Base-by-base conservation (phyloP, 1,284 basidiomycete genomes). In the Pyrrhoderma lamaoense region DNA sequence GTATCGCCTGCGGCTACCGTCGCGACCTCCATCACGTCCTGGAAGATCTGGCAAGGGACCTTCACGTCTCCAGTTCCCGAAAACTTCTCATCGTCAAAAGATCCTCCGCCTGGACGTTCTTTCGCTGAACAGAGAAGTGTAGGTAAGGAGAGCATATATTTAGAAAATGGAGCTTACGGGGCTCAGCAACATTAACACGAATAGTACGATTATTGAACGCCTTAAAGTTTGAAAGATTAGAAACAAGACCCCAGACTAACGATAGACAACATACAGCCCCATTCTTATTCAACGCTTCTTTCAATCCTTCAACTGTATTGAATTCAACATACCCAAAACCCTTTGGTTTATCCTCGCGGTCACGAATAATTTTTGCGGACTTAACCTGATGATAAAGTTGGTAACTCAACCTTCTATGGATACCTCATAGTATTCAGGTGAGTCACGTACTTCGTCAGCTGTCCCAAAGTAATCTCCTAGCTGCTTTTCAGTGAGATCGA, bases 241-340 rank as follows among this genome's bases (percentile, higher is more conserved):
- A 27, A 55, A 52, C 47, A 18, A 47, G 34, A 22, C 39, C 22
- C 16, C 21, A 40, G 19, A 46, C 48, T 9, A 47, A 45, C 27
- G 35, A 25, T 36, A 46, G 39, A 40, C 18, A 25, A 71, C 84
- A 62, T 56, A 89, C 87, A 47, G 71, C 69, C 53, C 82, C 83
- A 35, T 65, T 75, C 66, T 80, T 82, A 36, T 71, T 69, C 27
- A 97, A 69, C 4, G 88, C 95, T 50, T 84, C 81, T 70, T 93
- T 93, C 57, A 98, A 73, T 42, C 80, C 83, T 36, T 93, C 89
- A 53, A 92, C 65, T 49, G 85, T 84, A 36, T 75, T 77, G 63
- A 98, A 99, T 66, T 99, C 95, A 57, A 98, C 84, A 65, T 99
- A 99, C 31, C 95, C 96, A 69, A 97, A 99, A 1, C 96, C 96